Conservation (phyloP, 2,329 filamentous ascomycete genomes). For the Cladosporium oxysporum region DNA sequence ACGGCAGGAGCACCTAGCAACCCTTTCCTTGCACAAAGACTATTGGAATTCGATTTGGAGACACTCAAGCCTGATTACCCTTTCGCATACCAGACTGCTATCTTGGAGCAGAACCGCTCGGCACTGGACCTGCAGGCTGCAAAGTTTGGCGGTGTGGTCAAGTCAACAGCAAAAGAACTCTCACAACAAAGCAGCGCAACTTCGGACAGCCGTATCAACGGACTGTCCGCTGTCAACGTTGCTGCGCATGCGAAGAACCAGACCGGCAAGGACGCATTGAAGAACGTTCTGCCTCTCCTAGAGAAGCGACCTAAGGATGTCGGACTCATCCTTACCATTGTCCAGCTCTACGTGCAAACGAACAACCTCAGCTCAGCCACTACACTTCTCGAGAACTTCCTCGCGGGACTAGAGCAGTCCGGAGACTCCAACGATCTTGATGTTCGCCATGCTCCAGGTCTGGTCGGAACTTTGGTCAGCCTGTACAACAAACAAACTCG, state of each 20-base stretch:
- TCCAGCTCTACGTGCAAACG: constrained; percentile 76
- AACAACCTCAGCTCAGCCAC: constrained; percentile 74
- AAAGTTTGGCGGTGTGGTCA: constrained; percentile 67
- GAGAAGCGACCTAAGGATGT: constrained; percentile 77
- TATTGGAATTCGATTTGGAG: constrained; percentile 57
- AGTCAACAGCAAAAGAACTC: constrained; percentile 55
- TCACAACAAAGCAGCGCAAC: constrained; percentile 48
- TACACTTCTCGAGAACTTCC: constrained; percentile 72
- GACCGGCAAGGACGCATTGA: constrained; percentile 67
- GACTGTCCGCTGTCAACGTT: constrained; percentile 66
- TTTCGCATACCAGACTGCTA: constrained; percentile 69
- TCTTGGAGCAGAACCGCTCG: constrained; percentile 64
- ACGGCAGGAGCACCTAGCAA: constrained; percentile 53
- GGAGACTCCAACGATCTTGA: constrained; percentile 57
- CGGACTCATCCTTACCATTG: constrained; percentile 74
- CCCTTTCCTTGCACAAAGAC: constrained; percentile 67
- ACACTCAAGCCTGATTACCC: constrained; percentile 62
- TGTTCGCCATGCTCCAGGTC: constrained; percentile 77
- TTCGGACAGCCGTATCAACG: constrained; percentile 46
- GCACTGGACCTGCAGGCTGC: constrained; percentile 65
- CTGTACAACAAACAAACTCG: constrained; percentile 78
- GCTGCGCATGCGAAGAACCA: constrained; percentile 69
- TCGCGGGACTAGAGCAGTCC: constrained; percentile 69
- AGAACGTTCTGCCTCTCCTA: constrained; percentile 67
- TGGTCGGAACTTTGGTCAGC: constrained; percentile 77